Evolutionary conservation across 768 basidiomycete species (phyloP).

Genomic region (Symmetrospora coprosmae): DNA sequence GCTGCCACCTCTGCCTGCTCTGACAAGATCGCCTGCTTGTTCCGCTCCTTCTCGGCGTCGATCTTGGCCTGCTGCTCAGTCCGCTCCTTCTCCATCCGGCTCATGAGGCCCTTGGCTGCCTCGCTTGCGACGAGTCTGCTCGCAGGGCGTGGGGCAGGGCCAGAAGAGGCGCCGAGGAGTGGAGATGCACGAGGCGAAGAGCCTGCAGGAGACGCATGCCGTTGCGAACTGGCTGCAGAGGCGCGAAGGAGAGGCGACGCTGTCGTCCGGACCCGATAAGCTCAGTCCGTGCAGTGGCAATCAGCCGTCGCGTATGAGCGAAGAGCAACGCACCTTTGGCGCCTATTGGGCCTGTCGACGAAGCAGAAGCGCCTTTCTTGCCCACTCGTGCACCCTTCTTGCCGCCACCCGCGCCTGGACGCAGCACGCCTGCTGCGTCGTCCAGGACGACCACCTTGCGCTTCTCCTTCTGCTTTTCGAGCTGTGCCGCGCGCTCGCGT

Average conservation of each 20-base stretch:
- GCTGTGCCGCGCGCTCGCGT: conserved; percentile 8
- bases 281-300: too few species aligned
- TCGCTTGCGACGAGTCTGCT: conserved; percentile 14
- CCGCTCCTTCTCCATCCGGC: not conserved
- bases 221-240: not conserved
- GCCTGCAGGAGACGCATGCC: conserved; percentile 7
- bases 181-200: not conserved
- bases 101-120: conserved; percentile 16
- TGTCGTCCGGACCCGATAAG: too few species aligned
- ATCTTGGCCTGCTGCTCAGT: not conserved
- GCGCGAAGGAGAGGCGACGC: not conserved
- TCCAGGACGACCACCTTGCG: conserved; percentile 16
- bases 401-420: not conserved
- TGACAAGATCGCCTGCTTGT: too few species aligned
- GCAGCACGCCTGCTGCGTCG: conserved; percentile 1
- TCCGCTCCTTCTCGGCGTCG: too few species aligned
- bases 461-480: conserved; percentile 10
- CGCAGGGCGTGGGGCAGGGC: not conserved
- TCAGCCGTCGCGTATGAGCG: too few species aligned
- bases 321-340: too few species aligned
- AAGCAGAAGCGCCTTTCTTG: not conserved
- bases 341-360: not conserved
- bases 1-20: too few species aligned
- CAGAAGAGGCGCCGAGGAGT: not conserved
- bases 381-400: not conserved